These are phyloP conservation scores for Pseudodiploospora longispora DNA, from an alignment of 2,329 filamentous ascomycete species.

Conservation along the genomic window DNA sequence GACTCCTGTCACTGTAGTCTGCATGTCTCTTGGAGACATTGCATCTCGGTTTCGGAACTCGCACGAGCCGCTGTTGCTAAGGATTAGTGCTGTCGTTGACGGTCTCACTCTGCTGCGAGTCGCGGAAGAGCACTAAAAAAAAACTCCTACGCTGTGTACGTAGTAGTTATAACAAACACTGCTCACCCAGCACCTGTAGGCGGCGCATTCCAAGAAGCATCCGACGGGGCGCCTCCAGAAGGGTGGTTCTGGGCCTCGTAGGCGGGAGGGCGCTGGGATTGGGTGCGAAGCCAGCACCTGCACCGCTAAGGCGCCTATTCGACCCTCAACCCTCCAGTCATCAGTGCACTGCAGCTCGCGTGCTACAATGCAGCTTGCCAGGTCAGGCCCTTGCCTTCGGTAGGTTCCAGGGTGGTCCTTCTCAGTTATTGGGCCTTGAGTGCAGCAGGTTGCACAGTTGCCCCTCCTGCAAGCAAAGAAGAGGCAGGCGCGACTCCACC, in stretches of 20 bases:
- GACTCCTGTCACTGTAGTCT: too few species aligned
- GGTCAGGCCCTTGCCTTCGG: constrained; percentile 5
- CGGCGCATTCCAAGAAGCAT: neutral
- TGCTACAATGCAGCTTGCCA: constrained; percentile 10
- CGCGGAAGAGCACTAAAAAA: too few species aligned
- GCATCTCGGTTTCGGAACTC: too few species aligned
- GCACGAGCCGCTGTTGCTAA: too few species aligned
- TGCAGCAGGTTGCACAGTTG: constrained; percentile 4
- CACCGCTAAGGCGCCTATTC: constrained; percentile 5
- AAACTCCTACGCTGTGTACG: too few species aligned
- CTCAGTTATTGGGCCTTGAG: constrained; percentile 7
- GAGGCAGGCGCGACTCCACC: neutral
- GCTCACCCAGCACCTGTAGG: too few species aligned
- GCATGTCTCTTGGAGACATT: too few species aligned
- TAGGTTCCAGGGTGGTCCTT: constrained; percentile 4
- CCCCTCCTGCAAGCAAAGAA: constrained; percentile 1
- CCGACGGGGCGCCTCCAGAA: constrained; percentile 3
- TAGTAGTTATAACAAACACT: too few species aligned
- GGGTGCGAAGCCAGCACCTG: constrained; percentile 2
- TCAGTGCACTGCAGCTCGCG: constrained; percentile 15
- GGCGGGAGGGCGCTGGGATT: neutral
- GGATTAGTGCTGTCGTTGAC: too few species aligned
- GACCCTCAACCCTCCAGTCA: neutral
- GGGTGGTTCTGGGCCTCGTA: constrained; percentile 7
- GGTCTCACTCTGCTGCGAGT: too few species aligned